Conservation (phyloP, 768 basidiomycete genomes). For the Tricholomella constricta region DNA sequence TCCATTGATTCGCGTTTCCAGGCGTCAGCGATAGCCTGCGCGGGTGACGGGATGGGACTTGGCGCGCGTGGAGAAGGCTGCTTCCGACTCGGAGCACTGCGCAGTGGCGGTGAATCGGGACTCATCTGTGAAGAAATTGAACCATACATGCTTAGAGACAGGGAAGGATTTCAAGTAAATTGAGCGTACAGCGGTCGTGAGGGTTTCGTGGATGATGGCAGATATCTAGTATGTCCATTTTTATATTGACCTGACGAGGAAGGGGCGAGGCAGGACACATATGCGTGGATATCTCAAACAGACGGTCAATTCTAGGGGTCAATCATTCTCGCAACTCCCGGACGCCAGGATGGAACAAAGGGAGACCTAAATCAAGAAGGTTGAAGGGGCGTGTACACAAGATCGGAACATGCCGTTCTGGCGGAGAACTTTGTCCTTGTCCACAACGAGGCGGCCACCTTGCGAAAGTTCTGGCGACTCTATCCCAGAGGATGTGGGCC, state of each 20-base stretch:
- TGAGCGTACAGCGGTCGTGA: constrained; percentile 40
- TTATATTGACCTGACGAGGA: constrained; percentile 45
- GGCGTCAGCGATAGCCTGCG: constrained; percentile 66
- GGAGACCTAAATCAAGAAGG: constrained; percentile 51
- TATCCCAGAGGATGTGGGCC: neutral
- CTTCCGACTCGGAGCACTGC: constrained; percentile 33
- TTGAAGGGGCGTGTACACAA: constrained; percentile 43
- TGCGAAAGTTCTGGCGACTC: neutral
- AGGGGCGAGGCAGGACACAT: constrained; percentile 41
- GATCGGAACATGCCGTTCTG: constrained; percentile 48
- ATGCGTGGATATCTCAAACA: constrained; percentile 39
- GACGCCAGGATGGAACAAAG: constrained; percentile 42
- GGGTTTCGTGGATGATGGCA: constrained; percentile 35
- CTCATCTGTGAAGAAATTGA: constrained; percentile 42
- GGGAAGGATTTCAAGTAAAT: constrained; percentile 28
- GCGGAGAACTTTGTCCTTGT: constrained; percentile 25
- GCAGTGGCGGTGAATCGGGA: constrained; percentile 42
- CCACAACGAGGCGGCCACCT: neutral
- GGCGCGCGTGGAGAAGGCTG: constrained; percentile 28
- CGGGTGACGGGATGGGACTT: constrained; percentile 45
- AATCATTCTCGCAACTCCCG: constrained; percentile 39
- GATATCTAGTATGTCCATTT: constrained; percentile 40
- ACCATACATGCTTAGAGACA: constrained; percentile 33
- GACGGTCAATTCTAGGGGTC: constrained; percentile 35
- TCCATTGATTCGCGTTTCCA: constrained; percentile 67